A percentile compares a stretch with the other conserved stretches of the same genome.
phyloP scores from a whole-genome alignment of 139 green algal genomes.

The Spirogloea muscicola region DNA sequence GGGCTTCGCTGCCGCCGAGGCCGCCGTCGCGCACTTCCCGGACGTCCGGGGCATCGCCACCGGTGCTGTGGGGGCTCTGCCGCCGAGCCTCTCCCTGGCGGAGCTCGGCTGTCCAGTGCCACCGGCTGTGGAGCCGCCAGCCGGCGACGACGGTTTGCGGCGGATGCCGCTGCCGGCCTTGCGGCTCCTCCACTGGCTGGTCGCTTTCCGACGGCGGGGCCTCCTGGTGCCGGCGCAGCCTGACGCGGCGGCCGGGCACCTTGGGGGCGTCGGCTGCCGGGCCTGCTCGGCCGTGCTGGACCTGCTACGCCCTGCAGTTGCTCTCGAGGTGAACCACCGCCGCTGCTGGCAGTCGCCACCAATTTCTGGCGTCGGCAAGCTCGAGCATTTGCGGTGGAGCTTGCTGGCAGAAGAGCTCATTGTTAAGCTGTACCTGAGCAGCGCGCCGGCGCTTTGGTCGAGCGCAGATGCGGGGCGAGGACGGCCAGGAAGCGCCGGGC shows the following conservation, averaged over 20 bases:
- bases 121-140: neutral
- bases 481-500: neutral
- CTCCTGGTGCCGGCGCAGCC: conserved; percentile 12
- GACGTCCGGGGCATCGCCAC: neutral
- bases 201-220: neutral
- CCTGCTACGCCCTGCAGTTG: neutral
- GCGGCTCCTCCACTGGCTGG: conserved; percentile 27
- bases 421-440: neutral
- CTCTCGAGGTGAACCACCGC: conserved; percentile 13
- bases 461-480: neutral
- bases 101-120: neutral
- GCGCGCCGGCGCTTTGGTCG: neutral
- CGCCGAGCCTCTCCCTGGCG: neutral
- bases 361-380: too few relatives aligned
- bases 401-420: neutral
- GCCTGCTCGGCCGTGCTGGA: neutral
- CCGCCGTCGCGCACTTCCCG: conserved; percentile 7
- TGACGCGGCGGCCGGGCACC: conserved; percentile 2
- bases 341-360: too few relatives aligned
- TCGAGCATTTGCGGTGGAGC: neutral
- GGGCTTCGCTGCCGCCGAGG: conserved; percentile 29
- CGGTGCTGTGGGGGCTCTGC: too few relatives aligned
- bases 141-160: neutral
- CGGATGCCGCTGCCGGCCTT: conserved; percentile 9
- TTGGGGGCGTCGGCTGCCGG: neutral